Percentiles rank a stretch among this genome's conserved stretches.
phyloP scores from a whole-genome alignment of 345 rosid species.

The Linum tenue region DNA sequence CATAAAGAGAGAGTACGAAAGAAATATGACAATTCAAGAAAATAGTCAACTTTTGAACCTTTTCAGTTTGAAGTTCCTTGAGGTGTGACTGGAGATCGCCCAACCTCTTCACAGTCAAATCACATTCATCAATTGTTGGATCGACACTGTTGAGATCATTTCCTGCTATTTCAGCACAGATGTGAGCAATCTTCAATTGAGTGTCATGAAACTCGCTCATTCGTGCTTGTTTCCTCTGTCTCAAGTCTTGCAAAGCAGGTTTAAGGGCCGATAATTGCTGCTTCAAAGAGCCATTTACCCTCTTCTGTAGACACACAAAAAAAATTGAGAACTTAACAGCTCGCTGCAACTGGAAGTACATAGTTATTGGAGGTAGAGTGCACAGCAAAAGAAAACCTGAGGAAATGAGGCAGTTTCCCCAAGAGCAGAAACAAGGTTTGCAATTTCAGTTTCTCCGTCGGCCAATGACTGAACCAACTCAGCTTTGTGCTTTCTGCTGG shows the following conservation, averaged over 20 bases:
- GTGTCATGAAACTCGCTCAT: slow-evolving; percentile 42
- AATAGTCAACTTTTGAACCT: slow-evolving; percentile 33
- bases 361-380: neutral
- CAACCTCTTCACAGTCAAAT: slow-evolving; percentile 35
- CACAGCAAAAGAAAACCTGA: slow-evolving; percentile 31
- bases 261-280: slow-evolving; percentile 44
- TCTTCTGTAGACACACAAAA: too few species aligned
- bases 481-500: slow-evolving; percentile 55
- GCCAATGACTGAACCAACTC: slow-evolving; percentile 50
- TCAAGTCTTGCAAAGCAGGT: slow-evolving; percentile 50
- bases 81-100: slow-evolving; percentile 57
- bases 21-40: neutral
- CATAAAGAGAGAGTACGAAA: neutral
- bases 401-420: slow-evolving; percentile 46
- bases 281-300: slow-evolving; percentile 63
- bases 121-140: slow-evolving; percentile 40
- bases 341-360: neutral
- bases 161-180: slow-evolving; percentile 66
- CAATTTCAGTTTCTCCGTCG: slow-evolving; percentile 56
- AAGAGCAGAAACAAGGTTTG: slow-evolving; percentile 42
- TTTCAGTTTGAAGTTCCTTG: slow-evolving; percentile 67
- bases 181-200: slow-evolving; percentile 36
- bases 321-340: neutral
- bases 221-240: slow-evolving; percentile 46
- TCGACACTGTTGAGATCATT: slow-evolving; percentile 21